Base-by-base conservation (phyloP, 805 yeast species). In the Pichia californica region DNA sequence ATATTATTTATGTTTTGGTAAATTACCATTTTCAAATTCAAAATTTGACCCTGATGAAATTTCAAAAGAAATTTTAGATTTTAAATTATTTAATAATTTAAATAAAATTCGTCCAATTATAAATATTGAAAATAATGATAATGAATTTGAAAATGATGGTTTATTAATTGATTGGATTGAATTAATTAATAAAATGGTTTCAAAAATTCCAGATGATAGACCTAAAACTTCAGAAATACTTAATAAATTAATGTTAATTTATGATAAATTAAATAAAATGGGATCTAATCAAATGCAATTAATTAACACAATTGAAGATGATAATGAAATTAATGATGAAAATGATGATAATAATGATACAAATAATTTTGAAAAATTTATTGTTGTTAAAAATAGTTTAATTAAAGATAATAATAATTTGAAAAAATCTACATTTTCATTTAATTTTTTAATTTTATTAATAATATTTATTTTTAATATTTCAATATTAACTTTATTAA, bases 1-100 rank as follows among this genome's bases (percentile, higher is more conserved):
- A 42, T 79, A 83, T 56, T 86, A 74, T 57, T 58, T 88, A 40
- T 80, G 93, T 49, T 83, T 81, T 57, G 84, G 87, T 0, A 63
- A 61, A 29, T 64, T 88, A 32, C 96, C 96, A 0, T 88, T 76
- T 53, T 15, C 21, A 3, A 15, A 41, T 8, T 55, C 53, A 2
- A 49, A 63, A 2, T 46, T 49, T 5, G 53, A 50, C 13, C 59
- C 58, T n/a, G 43, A 31, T 2, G 41, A 32, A 5, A 54, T 63
- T 4, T 50, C 51, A 34, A 31, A 47, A 5, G 63, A 63, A 33
- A 65, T 63, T 8, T 16, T 45, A 20, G 41, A 44, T 13, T 37
- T 33, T 31, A 33, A 46, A 4, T 44, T 62, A 35, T 56, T 64
- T 32, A 36, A 52, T 9, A 51, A 46, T 36, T 44, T 58, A 36